Evolutionary conservation across 345 rosid species (phyloP).

Genomic region (Aquilaria sinensis): DNA sequence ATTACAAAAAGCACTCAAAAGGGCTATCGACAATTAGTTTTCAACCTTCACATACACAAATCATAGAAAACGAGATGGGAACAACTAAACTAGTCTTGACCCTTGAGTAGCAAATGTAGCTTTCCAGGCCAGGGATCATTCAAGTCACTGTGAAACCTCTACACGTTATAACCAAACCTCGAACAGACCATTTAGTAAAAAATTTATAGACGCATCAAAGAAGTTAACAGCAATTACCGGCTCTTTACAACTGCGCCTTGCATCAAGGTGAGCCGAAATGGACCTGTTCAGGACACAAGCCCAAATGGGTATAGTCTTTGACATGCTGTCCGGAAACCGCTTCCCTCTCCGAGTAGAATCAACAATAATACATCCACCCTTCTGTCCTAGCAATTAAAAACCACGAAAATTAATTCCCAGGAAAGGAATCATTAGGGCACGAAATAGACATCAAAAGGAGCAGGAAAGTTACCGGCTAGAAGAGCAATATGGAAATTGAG

Average conservation of each 20-base stretch:
- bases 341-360: constrained; percentile 93
- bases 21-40: too few relatives aligned
- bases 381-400: constrained; percentile 56
- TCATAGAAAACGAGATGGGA: too few relatives aligned
- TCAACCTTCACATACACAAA: too few relatives aligned
- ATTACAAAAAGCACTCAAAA: too few relatives aligned
- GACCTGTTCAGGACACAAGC: constrained; percentile 76
- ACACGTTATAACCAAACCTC: background rate
- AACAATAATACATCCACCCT: constrained; percentile 80
- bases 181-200: background rate
- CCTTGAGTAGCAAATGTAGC: too few relatives aligned
- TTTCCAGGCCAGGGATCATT: too few relatives aligned
- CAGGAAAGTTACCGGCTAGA: constrained; percentile 47
- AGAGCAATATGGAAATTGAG: constrained; percentile 83
- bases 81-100: too few relatives aligned
- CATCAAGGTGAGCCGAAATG: constrained; percentile 32
- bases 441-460: background rate
- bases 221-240: constrained; percentile 35
- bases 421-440: background rate
- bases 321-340: constrained; percentile 94
- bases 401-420: constrained; percentile 9
- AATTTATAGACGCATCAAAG: background rate
- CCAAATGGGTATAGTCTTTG: constrained; percentile 95
- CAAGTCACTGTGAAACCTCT: too few relatives aligned
- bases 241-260: constrained; percentile 19